Conservation (phyloP, 192 early-diverging fungal genomes). For the Paraglomus occultum region DNA sequence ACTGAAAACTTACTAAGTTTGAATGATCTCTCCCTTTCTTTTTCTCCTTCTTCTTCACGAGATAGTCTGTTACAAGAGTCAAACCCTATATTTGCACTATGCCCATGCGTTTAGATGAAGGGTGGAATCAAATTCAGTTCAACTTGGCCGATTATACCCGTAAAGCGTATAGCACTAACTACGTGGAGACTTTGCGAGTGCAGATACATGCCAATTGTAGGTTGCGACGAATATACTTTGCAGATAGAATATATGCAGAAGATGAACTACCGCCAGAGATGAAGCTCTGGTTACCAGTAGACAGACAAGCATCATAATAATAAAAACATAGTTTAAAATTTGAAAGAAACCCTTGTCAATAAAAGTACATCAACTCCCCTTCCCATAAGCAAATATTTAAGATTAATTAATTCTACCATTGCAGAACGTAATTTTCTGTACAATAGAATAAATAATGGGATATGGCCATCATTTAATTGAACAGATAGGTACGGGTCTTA, state of each 20-base stretch:
- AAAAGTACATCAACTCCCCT: too few species aligned
- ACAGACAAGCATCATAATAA: conserved; percentile 45
- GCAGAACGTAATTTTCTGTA: too few species aligned
- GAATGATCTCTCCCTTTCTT: not conserved
- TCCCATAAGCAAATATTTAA: too few species aligned
- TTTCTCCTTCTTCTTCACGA: not conserved
- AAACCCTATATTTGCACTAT: conserved; percentile 87
- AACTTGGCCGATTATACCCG: conserved; percentile 84
- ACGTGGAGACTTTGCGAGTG: conserved; percentile 83
- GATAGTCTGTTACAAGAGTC: conserved; percentile 73
- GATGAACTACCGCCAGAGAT: conserved; percentile 92
- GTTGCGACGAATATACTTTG: conserved; percentile 86
- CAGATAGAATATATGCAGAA: conserved; percentile 87
- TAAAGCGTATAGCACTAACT: conserved; percentile 85
- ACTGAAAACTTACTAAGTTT: not conserved
- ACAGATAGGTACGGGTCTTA: too few species aligned
- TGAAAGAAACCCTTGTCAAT: too few species aligned
- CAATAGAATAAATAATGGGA: too few species aligned
- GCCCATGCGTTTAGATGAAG: conserved; percentile 90
- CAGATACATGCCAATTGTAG: conserved; percentile 91
- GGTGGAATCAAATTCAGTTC: conserved; percentile 96
- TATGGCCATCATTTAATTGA: too few species aligned
- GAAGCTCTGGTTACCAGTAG: conserved; percentile 82
- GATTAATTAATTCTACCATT: too few species aligned
- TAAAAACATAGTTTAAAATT: not conserved